Conservation (phyloP, 306 rosid species). For the Vigna hirtella region DNA sequence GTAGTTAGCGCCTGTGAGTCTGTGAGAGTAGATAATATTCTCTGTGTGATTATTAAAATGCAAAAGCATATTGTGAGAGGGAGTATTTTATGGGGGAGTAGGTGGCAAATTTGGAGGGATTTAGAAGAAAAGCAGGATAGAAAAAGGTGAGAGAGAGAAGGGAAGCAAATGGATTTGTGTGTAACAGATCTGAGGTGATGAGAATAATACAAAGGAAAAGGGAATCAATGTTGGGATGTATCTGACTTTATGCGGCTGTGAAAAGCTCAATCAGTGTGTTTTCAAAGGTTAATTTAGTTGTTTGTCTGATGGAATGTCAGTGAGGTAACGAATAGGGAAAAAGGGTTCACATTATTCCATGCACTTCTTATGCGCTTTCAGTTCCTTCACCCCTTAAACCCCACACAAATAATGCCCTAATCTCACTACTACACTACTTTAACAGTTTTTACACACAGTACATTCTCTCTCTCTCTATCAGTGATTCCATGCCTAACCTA, state of each 20-base stretch:
- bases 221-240: constrained; percentile 95
- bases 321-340: constrained; percentile 64
- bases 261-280: constrained; percentile 58
- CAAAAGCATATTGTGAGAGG: constrained; percentile 39
- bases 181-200: constrained; percentile 62
- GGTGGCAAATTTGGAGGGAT: constrained; percentile 91
- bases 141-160: constrained; percentile 51
- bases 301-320: constrained; percentile 78
- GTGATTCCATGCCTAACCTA: constrained; percentile 25
- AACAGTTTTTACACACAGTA: constrained; percentile 40
- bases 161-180: constrained; percentile 62
- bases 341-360: constrained; percentile 66
- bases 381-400: constrained; percentile 51
- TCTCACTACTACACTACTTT: constrained; percentile 31
- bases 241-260: constrained; percentile 78
- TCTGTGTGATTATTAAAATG: constrained; percentile 47
- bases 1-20: constrained; percentile 59
- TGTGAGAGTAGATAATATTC: constrained; percentile 61
- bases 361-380: constrained; percentile 49
- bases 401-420: constrained; percentile 46
- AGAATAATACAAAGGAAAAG: constrained; percentile 80
- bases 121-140: constrained; percentile 44
- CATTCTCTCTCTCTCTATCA: constrained; percentile 32
- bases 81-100: constrained; percentile 66
- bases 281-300: constrained; percentile 56